Percentiles rank a stretch among this genome's conserved stretches.
Evolutionary conservation across 2,329 filamentous ascomycete species (phyloP).

Genomic region (Hirsutella thompsonii): DNA sequence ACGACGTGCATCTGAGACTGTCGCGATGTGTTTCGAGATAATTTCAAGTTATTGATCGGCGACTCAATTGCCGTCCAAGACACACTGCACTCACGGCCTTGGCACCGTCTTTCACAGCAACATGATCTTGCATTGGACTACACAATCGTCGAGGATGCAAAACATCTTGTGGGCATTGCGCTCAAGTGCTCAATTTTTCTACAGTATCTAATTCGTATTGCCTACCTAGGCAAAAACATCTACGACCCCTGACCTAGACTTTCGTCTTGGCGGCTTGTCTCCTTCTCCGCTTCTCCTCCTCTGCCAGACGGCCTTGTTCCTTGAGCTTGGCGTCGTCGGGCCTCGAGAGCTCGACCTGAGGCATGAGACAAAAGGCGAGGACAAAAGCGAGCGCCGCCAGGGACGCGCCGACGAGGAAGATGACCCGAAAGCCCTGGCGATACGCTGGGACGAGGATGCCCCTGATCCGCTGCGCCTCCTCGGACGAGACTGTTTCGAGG

Average conservation of each 20-base stretch:
- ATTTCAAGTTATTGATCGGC: too few species aligned
- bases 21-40: too few species aligned
- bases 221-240: too few species aligned
- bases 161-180: too few species aligned
- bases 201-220: too few species aligned
- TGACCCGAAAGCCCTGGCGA: slow-evolving; percentile 20
- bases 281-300: slow-evolving; percentile 8
- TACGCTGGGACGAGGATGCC: slow-evolving; percentile 22
- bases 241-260: not conserved
- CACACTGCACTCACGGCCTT: too few species aligned
- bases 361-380: slow-evolving; percentile 24
- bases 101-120: too few species aligned
- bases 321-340: slow-evolving; percentile 24
- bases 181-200: too few species aligned
- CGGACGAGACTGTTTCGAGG: slow-evolving; percentile 12
- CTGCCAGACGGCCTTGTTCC: slow-evolving; percentile 16
- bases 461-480: slow-evolving; percentile 17
- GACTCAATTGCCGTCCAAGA: too few species aligned
- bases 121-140: too few species aligned
- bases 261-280: not conserved
- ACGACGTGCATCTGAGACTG: too few species aligned
- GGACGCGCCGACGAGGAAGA: slow-evolving; percentile 23
- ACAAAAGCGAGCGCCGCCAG: slow-evolving; percentile 22
- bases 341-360: slow-evolving; percentile 22
- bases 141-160: too few species aligned